phyloP scores from a whole-genome alignment of 306 rosid species.

The Vigna reflexopilosa region DNA sequence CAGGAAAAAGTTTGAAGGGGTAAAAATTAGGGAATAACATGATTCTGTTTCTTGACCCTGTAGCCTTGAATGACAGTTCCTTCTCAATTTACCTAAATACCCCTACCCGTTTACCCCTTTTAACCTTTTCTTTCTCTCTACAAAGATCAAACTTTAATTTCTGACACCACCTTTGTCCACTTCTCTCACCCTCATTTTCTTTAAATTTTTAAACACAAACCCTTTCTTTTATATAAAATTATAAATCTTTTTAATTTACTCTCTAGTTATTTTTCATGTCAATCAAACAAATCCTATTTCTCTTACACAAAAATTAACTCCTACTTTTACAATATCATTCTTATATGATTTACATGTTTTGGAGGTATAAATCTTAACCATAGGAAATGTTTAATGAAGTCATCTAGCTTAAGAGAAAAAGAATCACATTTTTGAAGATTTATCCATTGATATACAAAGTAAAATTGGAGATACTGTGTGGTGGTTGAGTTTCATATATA shows the following conservation, averaged over 20 bases:
- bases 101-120: slow-evolving; percentile 44
- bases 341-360: no score
- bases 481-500: not conserved
- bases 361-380: no score
- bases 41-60: slow-evolving; percentile 66
- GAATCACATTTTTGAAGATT: no score
- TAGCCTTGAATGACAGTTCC: slow-evolving; percentile 74
- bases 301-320: not conserved
- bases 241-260: not conserved
- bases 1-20: slow-evolving; percentile 61
- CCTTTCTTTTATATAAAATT: not conserved
- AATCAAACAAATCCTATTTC: not conserved
- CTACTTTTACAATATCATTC: no score
- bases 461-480: not conserved
- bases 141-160: slow-evolving; percentile 41
- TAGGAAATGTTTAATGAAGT: no score
- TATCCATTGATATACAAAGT: no score
- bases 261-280: not conserved
- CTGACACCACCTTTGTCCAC: slow-evolving; percentile 54
- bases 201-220: not conserved
- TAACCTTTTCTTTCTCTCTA: slow-evolving; percentile 19
- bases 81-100: slow-evolving; percentile 52
- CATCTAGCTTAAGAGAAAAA: no score
- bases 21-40: slow-evolving; percentile 64
- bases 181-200: slow-evolving; percentile 16